Evolutionary conservation across 2,329 filamentous ascomycete species (phyloP).

Genomic region (Clonostachys rhizophaga): DNA sequence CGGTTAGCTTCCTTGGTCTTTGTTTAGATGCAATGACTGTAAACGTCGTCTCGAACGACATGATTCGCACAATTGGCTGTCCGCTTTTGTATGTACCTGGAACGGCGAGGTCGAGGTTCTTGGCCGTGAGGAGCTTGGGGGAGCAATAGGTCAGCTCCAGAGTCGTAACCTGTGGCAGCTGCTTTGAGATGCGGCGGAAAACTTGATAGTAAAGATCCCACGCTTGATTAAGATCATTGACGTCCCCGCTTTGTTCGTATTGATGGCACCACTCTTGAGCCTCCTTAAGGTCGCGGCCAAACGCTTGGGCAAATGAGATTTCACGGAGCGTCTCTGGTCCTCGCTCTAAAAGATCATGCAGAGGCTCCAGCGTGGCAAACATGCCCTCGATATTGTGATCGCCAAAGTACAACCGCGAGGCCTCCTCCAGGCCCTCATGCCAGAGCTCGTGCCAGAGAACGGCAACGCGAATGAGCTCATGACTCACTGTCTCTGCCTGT

Average conservation of each 20-base stretch:
- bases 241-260: conserved; percentile 82
- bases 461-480: conserved; percentile 93
- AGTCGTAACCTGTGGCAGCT: conserved; percentile 86
- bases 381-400: conserved; percentile 97
- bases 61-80: conserved; percentile 74
- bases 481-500: conserved; percentile 91
- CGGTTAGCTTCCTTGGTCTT: conserved; percentile 81
- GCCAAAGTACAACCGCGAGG: conserved; percentile 92
- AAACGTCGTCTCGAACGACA: conserved; percentile 84
- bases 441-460: conserved; percentile 98
- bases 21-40: conserved; percentile 97
- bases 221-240: conserved; percentile 93
- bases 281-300: conserved; percentile 91
- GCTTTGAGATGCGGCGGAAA: conserved; percentile 90
- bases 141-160: conserved; percentile 96
- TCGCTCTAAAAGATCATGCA: conserved; percentile 86
- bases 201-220: conserved; percentile 99
- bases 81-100: conserved; percentile 88
- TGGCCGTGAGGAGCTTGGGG: conserved; percentile 81
- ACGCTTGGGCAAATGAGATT: conserved; percentile 96
- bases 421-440: conserved; percentile 97
- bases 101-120: conserved; percentile 87
- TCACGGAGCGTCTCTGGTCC: conserved; percentile 92
- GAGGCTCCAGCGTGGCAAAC: conserved; percentile 83
- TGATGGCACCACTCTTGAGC: conserved; percentile 94